phyloP scores from a whole-genome alignment of 164 flowering plant genomes.

The Tetrastigma voinierianum region DNA sequence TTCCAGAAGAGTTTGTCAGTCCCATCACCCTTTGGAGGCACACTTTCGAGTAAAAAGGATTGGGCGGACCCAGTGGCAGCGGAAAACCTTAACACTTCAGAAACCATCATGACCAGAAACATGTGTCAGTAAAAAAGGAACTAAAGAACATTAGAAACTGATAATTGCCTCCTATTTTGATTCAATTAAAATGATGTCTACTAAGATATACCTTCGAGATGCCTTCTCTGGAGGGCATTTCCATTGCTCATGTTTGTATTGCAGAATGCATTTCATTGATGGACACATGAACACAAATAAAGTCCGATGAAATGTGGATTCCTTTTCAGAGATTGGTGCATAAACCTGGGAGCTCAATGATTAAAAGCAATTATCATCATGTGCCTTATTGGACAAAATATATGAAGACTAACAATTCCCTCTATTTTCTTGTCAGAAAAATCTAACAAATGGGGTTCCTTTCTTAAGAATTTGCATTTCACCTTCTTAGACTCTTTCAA shows the following conservation, averaged over 20 bases:
- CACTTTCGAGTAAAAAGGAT: constrained; percentile 75
- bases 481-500: too few relatives aligned
- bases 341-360: constrained; percentile 53
- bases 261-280: constrained; percentile 77
- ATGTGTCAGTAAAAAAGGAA: background rate
- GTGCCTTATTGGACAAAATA: background rate
- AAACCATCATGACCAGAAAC: constrained; percentile 24
- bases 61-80: constrained; percentile 70
- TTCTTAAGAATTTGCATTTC: too few relatives aligned
- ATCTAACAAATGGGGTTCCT: too few relatives aligned
- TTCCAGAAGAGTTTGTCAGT: constrained; percentile 43
- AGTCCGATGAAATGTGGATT: constrained; percentile 75
- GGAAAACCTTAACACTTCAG: constrained; percentile 87
- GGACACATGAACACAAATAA: constrained; percentile 82
- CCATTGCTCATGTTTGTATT: constrained; percentile 88
- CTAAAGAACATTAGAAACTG: background rate
- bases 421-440: too few relatives aligned
- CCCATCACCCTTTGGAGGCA: constrained; percentile 55
- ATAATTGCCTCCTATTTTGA: too few relatives aligned
- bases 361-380: background rate
- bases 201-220: constrained; percentile 56
- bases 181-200: background rate
- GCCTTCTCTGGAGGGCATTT: constrained; percentile 50
- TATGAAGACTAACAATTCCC: too few relatives aligned
- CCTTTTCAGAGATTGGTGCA: constrained; percentile 63